A percentile compares a stretch with the other conserved stretches of the same genome.
These are phyloP conservation scores for Fraxinus greggii DNA, from an alignment of 305 asterid species.

Conservation along the genomic window DNA sequence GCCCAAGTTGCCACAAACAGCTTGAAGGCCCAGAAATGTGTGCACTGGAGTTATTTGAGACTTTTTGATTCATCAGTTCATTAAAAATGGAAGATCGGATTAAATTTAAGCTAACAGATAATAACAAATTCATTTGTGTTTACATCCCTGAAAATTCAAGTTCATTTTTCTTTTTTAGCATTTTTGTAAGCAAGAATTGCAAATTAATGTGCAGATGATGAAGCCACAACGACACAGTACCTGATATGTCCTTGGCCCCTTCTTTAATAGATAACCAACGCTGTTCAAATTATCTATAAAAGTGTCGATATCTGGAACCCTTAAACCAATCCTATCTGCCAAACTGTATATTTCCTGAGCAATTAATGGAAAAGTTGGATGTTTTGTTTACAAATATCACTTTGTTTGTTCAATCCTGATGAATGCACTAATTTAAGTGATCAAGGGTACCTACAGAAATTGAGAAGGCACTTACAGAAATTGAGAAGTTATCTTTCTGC, in stretches of 20 bases:
- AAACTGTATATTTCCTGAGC: conserved; percentile 80
- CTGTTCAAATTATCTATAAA: conserved; percentile 80
- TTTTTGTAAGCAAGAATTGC: background rate
- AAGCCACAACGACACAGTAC: conserved; percentile 31
- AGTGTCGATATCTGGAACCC: conserved; percentile 86
- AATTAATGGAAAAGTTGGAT: conserved; percentile 23
- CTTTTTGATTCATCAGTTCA: background rate
- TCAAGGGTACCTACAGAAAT: conserved; percentile 58
- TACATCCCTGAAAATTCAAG: background rate
- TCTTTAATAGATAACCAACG: conserved; percentile 85
- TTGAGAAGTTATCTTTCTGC: conserved; percentile 85
- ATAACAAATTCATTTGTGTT: background rate
- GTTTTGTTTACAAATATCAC: background rate
- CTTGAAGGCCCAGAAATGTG: background rate
- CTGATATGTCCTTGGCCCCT: conserved; percentile 93
- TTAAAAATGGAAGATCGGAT: background rate
- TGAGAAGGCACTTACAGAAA: conserved; percentile 87
- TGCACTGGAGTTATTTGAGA: background rate
- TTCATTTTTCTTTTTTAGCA: background rate
- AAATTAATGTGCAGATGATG: background rate
- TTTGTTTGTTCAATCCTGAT: conserved; percentile 16
- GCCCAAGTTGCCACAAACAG: background rate
- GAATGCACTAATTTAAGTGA: conserved; percentile 8
- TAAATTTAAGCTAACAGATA: conserved; percentile 1
- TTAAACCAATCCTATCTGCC: conserved; percentile 77